These are phyloP conservation scores for Ascocoryne sarcoides DNA, from an alignment of 2,329 filamentous ascomycete species.

Conservation along the genomic window DNA sequence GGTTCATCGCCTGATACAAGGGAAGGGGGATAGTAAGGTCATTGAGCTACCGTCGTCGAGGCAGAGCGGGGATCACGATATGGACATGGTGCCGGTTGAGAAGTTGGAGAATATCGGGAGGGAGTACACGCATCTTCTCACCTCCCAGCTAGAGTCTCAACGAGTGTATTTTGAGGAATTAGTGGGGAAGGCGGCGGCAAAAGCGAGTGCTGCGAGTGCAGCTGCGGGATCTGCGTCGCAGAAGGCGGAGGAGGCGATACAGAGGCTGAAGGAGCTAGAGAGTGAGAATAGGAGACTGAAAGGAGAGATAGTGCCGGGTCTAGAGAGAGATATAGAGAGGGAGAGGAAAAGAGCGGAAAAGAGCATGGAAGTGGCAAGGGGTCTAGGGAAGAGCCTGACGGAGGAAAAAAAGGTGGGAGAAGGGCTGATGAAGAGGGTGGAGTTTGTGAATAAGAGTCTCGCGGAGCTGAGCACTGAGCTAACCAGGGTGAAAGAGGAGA, in stretches of 20 bases:
- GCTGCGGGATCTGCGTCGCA: conserved; percentile 54
- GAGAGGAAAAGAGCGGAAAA: conserved; percentile 61
- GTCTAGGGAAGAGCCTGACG: conserved; percentile 63
- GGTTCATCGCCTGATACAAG: conserved; percentile 89
- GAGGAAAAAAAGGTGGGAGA: conserved; percentile 84
- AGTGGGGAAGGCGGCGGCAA: conserved; percentile 80
- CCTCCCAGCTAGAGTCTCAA: conserved; percentile 86
- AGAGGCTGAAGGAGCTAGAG: conserved; percentile 44
- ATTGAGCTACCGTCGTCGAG: conserved; percentile 63
- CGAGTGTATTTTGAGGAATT: conserved; percentile 91
- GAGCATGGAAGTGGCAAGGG: conserved; percentile 67
- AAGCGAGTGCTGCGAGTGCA: conserved; percentile 65
- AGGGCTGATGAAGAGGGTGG: conserved; percentile 73
- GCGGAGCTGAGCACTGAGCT: conserved; percentile 53
- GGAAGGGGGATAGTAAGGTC: conserved; percentile 86
- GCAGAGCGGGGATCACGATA: conserved; percentile 29
- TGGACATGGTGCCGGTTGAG: conserved; percentile 62
- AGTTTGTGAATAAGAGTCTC: conserved; percentile 58
- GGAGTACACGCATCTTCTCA: conserved; percentile 91
- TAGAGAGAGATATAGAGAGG: conserved; percentile 67
- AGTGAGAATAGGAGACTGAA: conserved; percentile 39
- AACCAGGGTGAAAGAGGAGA: conserved; percentile 72
- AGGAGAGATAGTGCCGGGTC: conserved; percentile 47
- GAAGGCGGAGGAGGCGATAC: conserved; percentile 40
- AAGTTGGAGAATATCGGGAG: conserved; percentile 72